Evolutionary conservation across 257 asterid species (phyloP), one percentile per base, ranked within the genome.

Genomic region (Cinchona pubescens): DNA sequence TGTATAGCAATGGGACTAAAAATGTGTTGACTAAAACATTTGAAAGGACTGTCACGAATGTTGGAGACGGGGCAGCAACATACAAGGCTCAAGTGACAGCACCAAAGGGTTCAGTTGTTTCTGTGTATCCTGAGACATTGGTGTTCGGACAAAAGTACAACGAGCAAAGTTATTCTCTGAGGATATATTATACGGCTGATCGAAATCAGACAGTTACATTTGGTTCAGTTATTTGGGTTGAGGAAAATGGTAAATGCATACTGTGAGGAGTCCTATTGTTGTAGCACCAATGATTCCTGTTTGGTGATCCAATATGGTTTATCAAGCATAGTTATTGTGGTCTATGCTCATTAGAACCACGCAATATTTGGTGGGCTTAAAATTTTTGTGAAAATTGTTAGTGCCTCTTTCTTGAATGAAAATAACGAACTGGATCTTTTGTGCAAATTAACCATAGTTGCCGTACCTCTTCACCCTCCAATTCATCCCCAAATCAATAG

Each of bases 211-310:
- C 51, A 0, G 48, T 76, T 11, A 40, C 78, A 62, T 77, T 59
- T 76, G 87, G 89, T 18, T 83, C 85, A 3, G 11, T 85, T 12
- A 68, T 38, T 78, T 85, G 89, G 85, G 60, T 65, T 6, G 85
- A 85, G 45, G 78, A 32, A 0, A 80, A 75, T 42, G 83, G 83
- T 3, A 79, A 76, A n/a, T n/a, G 53, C 82, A 79, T 59, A 59
- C 75, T 10, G 87, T 79, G 38, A 78, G 87, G 77, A 85, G 89
- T 76, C 85, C 89, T 5, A 81, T 85, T 64, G 85, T 67, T 5
- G 82, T 83, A 18, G 61, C 82, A 1, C 80, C 78, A 5, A 40
- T 27, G 62, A 37, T 80, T 60, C 56, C 34, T 7, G 58, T 60
- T 30, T 74, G 76, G 79, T 79, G 71, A 53, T 64, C 16, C 45